These are phyloP conservation scores for Mesembryanthemum crystallinum DNA, from an alignment of 148 eudicot genomes.

Conservation along the genomic window DNA sequence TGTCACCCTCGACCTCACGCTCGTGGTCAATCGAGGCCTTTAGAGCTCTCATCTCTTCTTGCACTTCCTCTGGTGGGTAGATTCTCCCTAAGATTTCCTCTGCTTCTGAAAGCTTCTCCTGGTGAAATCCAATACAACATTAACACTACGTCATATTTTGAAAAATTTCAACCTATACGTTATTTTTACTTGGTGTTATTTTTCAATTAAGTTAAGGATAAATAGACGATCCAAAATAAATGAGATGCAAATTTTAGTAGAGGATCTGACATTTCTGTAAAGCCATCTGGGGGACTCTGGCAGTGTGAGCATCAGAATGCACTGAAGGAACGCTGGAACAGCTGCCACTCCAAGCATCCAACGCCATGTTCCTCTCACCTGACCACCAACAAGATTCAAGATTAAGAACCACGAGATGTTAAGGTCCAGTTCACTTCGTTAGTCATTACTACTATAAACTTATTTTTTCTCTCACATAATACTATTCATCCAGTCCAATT, in stretches of 20 bases:
- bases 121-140: slow-evolving; percentile 7
- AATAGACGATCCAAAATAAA: no score
- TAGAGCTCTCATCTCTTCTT: slow-evolving; percentile 59
- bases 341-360: slow-evolving; percentile 89
- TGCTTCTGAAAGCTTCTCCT: slow-evolving; percentile 58
- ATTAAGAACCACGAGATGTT: neutral
- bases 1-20: slow-evolving; percentile 39
- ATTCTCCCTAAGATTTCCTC: slow-evolving; percentile 61
- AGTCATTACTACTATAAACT: no score
- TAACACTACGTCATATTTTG: neutral
- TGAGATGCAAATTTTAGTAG: neutral
- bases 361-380: slow-evolving; percentile 58
- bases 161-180: neutral
- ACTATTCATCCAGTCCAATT: no score
- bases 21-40: slow-evolving; percentile 55
- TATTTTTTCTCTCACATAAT: no score
- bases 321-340: slow-evolving; percentile 59
- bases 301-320: slow-evolving; percentile 55
- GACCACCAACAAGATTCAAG: neutral
- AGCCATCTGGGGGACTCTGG: slow-evolving; percentile 88
- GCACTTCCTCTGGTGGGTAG: slow-evolving; percentile 58
- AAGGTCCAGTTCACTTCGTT: no score
- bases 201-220: no score
- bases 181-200: no score
- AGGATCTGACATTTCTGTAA: slow-evolving; percentile 43